A percentile compares a stretch with the other conserved stretches of the same genome.
Evolutionary conservation across 176 grass and related monocot species (phyloP).

Genomic region (Saccharum spontaneum): DNA sequence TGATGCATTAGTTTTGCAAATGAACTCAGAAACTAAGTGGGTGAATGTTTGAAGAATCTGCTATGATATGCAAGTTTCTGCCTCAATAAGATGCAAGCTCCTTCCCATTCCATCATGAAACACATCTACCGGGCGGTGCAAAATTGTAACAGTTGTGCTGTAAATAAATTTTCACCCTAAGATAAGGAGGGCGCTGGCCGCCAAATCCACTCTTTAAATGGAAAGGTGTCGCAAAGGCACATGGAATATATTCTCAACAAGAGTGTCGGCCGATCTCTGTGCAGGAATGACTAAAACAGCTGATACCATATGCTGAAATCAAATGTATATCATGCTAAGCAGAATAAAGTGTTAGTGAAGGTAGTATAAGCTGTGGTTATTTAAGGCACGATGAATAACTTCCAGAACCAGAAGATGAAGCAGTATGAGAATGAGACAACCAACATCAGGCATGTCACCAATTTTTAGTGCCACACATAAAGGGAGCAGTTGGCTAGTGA

Average conservation of each 20-base stretch:
- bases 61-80: background rate
- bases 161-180: too few species aligned
- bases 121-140: background rate
- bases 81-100: too few species aligned
- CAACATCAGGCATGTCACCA: background rate
- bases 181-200: too few species aligned
- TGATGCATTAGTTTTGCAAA: background rate
- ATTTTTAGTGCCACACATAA: background rate
- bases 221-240: too few species aligned
- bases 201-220: too few species aligned
- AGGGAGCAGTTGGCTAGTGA: background rate
- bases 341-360: background rate
- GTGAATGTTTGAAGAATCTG: background rate
- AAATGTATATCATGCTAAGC: background rate
- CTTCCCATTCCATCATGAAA: too few species aligned
- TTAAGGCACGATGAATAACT: background rate
- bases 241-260: too few species aligned
- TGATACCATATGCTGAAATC: background rate
- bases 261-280: too few species aligned
- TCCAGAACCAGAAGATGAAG: background rate
- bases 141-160: background rate
- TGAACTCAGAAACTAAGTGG: background rate
- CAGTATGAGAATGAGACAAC: background rate
- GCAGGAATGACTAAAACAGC: too few species aligned
- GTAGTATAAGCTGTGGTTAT: background rate